Base-by-base conservation (phyloP, 2,329 filamentous ascomycete genomes). In the Capronia epimyces region DNA sequence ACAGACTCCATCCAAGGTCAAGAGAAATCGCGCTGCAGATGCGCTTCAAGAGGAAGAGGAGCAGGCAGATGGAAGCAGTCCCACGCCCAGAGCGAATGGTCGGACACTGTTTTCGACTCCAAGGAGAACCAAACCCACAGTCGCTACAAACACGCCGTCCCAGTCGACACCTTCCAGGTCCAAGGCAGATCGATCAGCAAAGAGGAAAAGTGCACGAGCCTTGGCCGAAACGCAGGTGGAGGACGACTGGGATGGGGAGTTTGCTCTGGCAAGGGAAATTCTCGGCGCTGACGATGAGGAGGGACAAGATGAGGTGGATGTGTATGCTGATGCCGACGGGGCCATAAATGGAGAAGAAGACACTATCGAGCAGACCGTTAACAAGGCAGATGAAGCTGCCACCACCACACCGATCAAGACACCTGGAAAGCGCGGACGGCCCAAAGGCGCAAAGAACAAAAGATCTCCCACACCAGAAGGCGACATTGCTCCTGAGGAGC, bases 401-500 rank as follows among this genome's bases (percentile, higher is more conserved):
- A 43, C 46, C 2, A 72, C 77, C 12, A 76, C 68, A 43, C 50
- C 63, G 9, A 58, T 62, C 39, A 61, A 74, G 50, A 81, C 77
- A 18, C 76, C 79, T 20, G 75, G 77, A 12, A 81, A 79, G 60
- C 71, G 75, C 55, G 77, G 75, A 43, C 71, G 78, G 63, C 80
- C 80, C 0, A 81, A 79, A 59, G 75, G 75, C 50, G 73, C 67
- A 49, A 71, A 69, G 61, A 78, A 80, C 57, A 80, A 82, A 62
- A 81, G 80, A 50, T 88, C 86, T 5, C 86, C 87, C 1, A 89
- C 86, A 3, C 89, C 89, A 2, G 88, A 91, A 15, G 79, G 82
- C 46, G 81, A 95, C 62, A 77, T 97, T 1, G 87, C 90, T 3
- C 77, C 90, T 0, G 88, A 96, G 64, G 93, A 97, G 67, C 80